Percentiles rank a stretch among this genome's conserved stretches.
phyloP scores from a whole-genome alignment of 805 yeast genomes.

The Ogataea trehaloabstinens region DNA sequence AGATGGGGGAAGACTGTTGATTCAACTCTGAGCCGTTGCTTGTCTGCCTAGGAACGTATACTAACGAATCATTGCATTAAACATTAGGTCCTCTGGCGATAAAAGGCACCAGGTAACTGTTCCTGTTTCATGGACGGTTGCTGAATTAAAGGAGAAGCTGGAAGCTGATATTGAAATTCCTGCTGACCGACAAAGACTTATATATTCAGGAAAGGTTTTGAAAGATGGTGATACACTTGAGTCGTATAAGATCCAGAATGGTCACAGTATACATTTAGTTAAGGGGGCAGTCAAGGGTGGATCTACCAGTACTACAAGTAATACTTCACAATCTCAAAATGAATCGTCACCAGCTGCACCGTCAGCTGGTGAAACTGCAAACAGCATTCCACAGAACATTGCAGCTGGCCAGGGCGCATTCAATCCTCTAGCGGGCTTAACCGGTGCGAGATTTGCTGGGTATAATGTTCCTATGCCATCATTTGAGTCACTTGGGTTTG shows the following conservation, averaged over 20 bases:
- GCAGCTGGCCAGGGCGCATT: slow-evolving; percentile 87
- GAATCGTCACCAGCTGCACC: slow-evolving; percentile 25
- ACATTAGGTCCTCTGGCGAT: slow-evolving; percentile 57
- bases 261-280: slow-evolving; percentile 87
- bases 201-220: slow-evolving; percentile 90
- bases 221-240: slow-evolving; percentile 77
- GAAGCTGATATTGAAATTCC: slow-evolving; percentile 64
- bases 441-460: slow-evolving; percentile 96
- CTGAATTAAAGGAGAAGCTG: slow-evolving; percentile 65
- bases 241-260: slow-evolving; percentile 76
- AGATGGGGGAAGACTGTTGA: too few species aligned
- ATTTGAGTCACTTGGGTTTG: slow-evolving; percentile 58
- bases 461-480: slow-evolving; percentile 78
- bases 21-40: too few species aligned
- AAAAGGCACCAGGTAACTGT: slow-evolving; percentile 69
- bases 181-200: slow-evolving; percentile 78
- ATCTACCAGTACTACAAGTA: slow-evolving; percentile 17
- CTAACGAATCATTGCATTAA: neutral
- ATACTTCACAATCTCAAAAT: slow-evolving; percentile 15
- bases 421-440: slow-evolving; percentile 87
- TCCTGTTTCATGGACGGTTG: slow-evolving; percentile 52
- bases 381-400: slow-evolving; percentile 66
- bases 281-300: slow-evolving; percentile 58
- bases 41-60: too few species aligned
- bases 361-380: slow-evolving; percentile 25